phyloP scores from a whole-genome alignment of 2,329 filamentous ascomycete species.

The Trichophyton equinum region DNA sequence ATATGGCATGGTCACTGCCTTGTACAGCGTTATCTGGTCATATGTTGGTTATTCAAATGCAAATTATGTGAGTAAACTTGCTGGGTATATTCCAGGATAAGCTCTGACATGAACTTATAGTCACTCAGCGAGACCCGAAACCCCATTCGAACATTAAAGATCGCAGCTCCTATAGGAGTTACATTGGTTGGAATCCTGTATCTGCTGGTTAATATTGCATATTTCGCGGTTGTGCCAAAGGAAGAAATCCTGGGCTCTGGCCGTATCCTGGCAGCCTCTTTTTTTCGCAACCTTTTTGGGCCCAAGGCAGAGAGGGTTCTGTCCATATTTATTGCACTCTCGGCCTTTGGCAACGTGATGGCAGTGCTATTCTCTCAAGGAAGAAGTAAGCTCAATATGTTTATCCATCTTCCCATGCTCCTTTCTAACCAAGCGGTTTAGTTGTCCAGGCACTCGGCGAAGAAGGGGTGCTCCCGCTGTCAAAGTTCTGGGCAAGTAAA shows the following conservation, averaged over 20 bases:
- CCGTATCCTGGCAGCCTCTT: conserved; percentile 43
- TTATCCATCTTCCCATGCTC: background rate
- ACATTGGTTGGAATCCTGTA: conserved; percentile 44
- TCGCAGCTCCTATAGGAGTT: conserved; percentile 44
- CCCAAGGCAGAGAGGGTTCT: conserved; percentile 42
- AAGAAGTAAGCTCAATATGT: conserved; percentile 21
- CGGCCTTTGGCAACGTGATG: conserved; percentile 49
- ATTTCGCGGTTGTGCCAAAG: conserved; percentile 47
- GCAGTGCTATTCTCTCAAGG: conserved; percentile 42
- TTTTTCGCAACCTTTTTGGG: conserved; percentile 51
- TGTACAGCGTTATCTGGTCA: conserved; percentile 51
- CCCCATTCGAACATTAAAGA: conserved; percentile 45
- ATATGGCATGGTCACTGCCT: conserved; percentile 44
- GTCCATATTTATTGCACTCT: conserved; percentile 49
- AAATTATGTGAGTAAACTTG: conserved; percentile 40
- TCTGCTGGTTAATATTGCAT: conserved; percentile 46
- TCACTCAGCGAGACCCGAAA: conserved; percentile 44
- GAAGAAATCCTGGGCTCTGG: conserved; percentile 43
- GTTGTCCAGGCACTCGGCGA: conserved; percentile 50
- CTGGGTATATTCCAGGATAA: background rate
- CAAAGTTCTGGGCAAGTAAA: conserved; percentile 55
- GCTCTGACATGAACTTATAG: conserved; percentile 17
- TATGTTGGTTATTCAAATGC: conserved; percentile 51
- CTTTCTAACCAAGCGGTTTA: conserved; percentile 9
- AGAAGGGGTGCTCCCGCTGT: conserved; percentile 55